Evolutionary conservation across 2,329 filamentous ascomycete genomes (phyloP).

Genomic region (Fusarium tupiense): DNA sequence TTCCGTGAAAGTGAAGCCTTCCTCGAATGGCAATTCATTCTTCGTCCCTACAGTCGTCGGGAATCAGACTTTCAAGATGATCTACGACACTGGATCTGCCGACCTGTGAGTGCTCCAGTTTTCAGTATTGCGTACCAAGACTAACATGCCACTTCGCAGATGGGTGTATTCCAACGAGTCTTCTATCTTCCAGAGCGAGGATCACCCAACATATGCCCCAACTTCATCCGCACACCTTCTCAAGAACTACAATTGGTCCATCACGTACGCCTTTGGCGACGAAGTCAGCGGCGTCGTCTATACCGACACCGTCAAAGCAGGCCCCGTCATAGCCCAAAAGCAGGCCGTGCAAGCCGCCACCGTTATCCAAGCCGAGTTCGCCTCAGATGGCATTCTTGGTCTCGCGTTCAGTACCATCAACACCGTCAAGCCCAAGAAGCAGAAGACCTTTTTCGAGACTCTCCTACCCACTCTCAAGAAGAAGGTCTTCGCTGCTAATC

Average conservation of each 20-base stretch:
- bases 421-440: background rate
- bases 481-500: slow-evolving; percentile 1
- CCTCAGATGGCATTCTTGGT: background rate
- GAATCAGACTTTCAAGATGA: background rate
- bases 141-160: accelerated
- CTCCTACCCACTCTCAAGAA: background rate
- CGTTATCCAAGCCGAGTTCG: accelerated
- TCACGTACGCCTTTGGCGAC: background rate
- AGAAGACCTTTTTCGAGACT: background rate
- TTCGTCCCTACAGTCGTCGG: background rate
- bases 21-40: background rate
- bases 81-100: background rate
- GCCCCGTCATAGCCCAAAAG: background rate
- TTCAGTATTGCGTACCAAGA: accelerated
- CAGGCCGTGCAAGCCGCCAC: background rate
- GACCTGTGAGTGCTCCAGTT: background rate
- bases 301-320: background rate
- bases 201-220: background rate
- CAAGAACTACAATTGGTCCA: background rate
- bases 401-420: background rate
- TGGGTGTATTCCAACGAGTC: background rate
- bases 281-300: background rate
- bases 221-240: background rate
- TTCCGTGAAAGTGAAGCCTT: background rate
- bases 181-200: background rate